These are phyloP conservation scores for Sistotremastrum suecicum DNA, from an alignment of 768 basidiomycete genomes.

Conservation along the genomic window DNA sequence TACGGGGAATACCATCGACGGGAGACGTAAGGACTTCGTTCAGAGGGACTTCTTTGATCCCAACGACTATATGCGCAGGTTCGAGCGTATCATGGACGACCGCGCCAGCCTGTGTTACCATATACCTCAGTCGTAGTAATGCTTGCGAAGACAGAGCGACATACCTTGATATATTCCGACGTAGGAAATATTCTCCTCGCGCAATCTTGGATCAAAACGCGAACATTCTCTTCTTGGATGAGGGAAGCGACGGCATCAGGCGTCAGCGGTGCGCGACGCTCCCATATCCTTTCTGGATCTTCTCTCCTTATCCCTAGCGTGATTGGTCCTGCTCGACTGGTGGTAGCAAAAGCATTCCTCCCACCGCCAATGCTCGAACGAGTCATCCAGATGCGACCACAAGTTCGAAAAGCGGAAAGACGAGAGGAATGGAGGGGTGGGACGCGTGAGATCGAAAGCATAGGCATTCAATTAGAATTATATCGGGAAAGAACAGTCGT, in stretches of 20 bases:
- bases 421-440: too few species aligned
- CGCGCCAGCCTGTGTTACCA: constrained; percentile 56
- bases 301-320: constrained; percentile 58
- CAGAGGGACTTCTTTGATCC: constrained; percentile 81
- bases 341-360: too few species aligned
- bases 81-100: constrained; percentile 38
- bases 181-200: constrained; percentile 58
- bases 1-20: constrained; percentile 32
- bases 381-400: too few species aligned
- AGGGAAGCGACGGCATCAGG: constrained; percentile 58
- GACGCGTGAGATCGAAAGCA: too few species aligned
- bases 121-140: not conserved
- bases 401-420: too few species aligned
- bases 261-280: constrained; percentile 70
- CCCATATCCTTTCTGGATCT: constrained; percentile 73
- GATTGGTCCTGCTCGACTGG: constrained; percentile 6
- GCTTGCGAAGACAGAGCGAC: constrained; percentile 8
- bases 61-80: constrained; percentile 61
- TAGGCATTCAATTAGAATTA: too few species aligned
- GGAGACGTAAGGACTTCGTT: constrained; percentile 39
- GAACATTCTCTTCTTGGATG: constrained; percentile 36
- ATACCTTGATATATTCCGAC: constrained; percentile 51
- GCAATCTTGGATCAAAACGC: constrained; percentile 67
- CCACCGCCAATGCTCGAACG: too few species aligned
- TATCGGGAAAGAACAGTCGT: too few species aligned